phyloP scores from a whole-genome alignment of 2,329 filamentous ascomycete genomes.

The Macrophomina phaseolina region DNA sequence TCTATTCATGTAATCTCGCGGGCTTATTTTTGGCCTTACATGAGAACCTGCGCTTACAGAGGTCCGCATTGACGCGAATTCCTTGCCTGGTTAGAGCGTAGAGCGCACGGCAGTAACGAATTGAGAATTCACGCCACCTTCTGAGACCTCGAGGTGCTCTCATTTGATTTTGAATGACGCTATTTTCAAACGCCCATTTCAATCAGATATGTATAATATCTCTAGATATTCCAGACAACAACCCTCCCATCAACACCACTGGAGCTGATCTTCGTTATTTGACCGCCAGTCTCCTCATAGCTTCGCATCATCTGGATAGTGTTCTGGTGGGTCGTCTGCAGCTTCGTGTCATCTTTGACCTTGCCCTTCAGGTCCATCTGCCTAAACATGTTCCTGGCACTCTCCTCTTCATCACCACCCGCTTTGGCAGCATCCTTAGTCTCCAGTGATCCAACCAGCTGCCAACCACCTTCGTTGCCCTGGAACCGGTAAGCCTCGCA shows the following conservation, averaged over 20 bases:
- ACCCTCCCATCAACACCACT: slow-evolving; percentile 56
- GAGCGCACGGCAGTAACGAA: slow-evolving; percentile 7
- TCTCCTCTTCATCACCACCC: slow-evolving; percentile 74
- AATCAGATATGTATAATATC: no score
- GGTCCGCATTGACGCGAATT: not conserved
- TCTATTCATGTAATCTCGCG: not conserved
- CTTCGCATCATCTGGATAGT: slow-evolving; percentile 84
- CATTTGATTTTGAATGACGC: not conserved
- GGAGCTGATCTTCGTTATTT: slow-evolving; percentile 80
- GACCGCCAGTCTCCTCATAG: slow-evolving; percentile 70
- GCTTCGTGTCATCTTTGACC: slow-evolving; percentile 93
- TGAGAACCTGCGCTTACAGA: not conserved
- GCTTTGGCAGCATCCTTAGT: slow-evolving; percentile 58
- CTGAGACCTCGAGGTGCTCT: not conserved
- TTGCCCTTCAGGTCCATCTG: slow-evolving; percentile 99
- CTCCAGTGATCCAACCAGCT: slow-evolving; percentile 81
- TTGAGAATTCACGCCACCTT: not conserved
- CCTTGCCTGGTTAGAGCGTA: not conserved
- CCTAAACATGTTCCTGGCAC: slow-evolving; percentile 95
- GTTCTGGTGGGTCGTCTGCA: slow-evolving; percentile 97
- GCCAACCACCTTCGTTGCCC: slow-evolving; percentile 81
- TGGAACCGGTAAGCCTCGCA: slow-evolving; percentile 89
- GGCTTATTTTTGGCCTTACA: not conserved
- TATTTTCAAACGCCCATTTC: not conserved
- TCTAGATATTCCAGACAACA: slow-evolving; percentile 54